phyloP scores from a whole-genome alignment of 1,284 basidiomycete species.

The Mrakiaceae sp. region DNA sequence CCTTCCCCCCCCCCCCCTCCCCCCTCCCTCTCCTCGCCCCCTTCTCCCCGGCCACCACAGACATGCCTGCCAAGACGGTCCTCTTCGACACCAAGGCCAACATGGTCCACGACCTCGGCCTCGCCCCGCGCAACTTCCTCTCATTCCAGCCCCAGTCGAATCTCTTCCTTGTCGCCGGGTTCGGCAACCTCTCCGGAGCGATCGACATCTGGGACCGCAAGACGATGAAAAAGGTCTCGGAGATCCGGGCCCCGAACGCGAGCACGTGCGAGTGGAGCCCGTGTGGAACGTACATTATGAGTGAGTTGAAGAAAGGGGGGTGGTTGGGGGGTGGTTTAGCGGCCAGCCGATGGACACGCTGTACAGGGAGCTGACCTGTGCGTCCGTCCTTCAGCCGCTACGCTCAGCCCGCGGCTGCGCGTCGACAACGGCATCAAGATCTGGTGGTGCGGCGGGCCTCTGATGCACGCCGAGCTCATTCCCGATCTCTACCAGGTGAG shows the following conservation, averaged over 20 bases:
- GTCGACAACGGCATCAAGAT: conserved; percentile 96
- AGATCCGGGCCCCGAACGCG: conserved; percentile 86
- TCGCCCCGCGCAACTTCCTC: conserved; percentile 80
- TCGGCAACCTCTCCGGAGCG: conserved; percentile 90
- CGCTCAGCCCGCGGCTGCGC: conserved; percentile 80
- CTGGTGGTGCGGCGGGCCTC: conserved; percentile 81
- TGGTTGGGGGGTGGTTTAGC: too few species aligned
- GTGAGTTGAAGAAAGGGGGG: background rate
- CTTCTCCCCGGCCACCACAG: conserved; percentile 33
- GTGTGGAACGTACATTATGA: conserved; percentile 83
- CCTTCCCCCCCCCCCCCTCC: background rate
- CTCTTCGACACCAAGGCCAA: conserved; percentile 86
- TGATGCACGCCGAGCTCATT: conserved; percentile 75
- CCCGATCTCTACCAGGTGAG: conserved; percentile 80
- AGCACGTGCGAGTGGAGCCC: conserved; percentile 92
- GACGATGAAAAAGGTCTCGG: conserved; percentile 66
- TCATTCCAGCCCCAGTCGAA: conserved; percentile 91
- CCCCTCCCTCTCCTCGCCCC: background rate
- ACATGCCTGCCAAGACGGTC: conserved; percentile 89
- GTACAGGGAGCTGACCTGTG: background rate
- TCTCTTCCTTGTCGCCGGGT: conserved; percentile 79
- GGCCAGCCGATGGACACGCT: too few species aligned
- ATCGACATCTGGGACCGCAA: conserved; percentile 86
- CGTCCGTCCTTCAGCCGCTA: conserved; percentile 47
- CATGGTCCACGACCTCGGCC: conserved; percentile 79